These are phyloP conservation scores for Pythium pyrilobum DNA, from an alignment of 352 stramenopile species.

Conservation along the genomic window DNA sequence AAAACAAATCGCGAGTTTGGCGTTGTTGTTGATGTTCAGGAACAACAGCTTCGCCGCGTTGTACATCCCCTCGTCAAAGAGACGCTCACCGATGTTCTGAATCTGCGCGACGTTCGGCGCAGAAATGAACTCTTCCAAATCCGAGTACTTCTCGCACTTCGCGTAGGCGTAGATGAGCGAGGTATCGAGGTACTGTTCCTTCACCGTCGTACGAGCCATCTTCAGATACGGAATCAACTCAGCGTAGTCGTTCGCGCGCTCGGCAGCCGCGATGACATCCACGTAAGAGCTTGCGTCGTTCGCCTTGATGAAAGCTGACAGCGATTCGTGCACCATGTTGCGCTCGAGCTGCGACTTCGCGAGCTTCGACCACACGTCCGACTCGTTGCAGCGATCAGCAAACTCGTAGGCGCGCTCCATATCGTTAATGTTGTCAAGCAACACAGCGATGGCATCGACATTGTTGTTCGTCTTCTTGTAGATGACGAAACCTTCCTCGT, in stretches of 20 bases:
- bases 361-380: constrained; percentile 98
- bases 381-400: constrained; percentile 97
- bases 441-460: constrained; percentile 89
- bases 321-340: constrained; percentile 94
- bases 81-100: constrained; percentile 97
- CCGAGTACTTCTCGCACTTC: constrained; percentile 97
- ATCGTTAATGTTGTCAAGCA: constrained; percentile 96
- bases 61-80: constrained; percentile 98
- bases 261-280: constrained; percentile 96
- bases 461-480: constrained; percentile 99
- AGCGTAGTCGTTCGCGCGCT: constrained; percentile 95
- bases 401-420: constrained; percentile 99
- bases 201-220: constrained; percentile 98
- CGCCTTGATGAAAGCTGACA: constrained; percentile 99
- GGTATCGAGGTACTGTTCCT: constrained; percentile 99
- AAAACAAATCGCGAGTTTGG: constrained; percentile 99
- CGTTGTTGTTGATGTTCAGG: constrained; percentile 99
- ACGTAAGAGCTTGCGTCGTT: constrained; percentile 97
- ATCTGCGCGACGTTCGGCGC: constrained; percentile 99
- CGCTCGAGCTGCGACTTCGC: constrained; percentile 98
- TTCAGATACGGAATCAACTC: constrained; percentile 98
- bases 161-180: constrained; percentile 99
- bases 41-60: constrained; percentile 98
- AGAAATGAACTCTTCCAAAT: constrained; percentile 99
- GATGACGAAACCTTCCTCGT: constrained; percentile 99